phyloP scores from a whole-genome alignment of 192 early-diverging fungal species.

The Coemansia sp. region DNA sequence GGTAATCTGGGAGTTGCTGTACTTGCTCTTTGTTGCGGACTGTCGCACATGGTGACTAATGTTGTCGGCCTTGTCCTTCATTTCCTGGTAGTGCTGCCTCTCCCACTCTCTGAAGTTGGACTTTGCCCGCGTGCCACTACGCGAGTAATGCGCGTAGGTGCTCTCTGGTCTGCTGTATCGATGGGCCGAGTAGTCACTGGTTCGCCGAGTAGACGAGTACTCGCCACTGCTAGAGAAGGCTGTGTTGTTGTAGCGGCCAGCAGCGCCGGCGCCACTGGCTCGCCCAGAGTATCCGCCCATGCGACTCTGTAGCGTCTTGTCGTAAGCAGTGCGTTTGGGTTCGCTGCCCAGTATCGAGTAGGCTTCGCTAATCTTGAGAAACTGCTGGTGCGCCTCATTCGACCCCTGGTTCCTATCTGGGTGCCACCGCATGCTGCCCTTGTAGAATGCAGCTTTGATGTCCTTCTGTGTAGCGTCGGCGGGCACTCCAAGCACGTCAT shows the following conservation, averaged over 20 bases:
- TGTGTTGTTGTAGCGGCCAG: slow-evolving; percentile 17
- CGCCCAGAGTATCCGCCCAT: neutral
- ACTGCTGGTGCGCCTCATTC: slow-evolving; percentile 62
- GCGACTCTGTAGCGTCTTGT: slow-evolving; percentile 52
- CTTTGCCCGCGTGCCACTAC: neutral
- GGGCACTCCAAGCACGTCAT: slow-evolving; percentile 28
- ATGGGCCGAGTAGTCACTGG: neutral
- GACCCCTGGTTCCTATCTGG: slow-evolving; percentile 73
- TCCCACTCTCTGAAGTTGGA: slow-evolving; percentile 53
- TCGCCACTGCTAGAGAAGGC: slow-evolving; percentile 45
- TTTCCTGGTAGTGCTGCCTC: slow-evolving; percentile 37
- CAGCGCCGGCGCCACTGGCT: neutral
- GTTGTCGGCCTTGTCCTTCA: slow-evolving; percentile 19
- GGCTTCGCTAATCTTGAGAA: slow-evolving; percentile 81
- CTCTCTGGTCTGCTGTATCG: slow-evolving; percentile 22
- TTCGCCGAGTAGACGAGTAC: slow-evolving; percentile 28
- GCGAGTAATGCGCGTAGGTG: slow-evolving; percentile 14
- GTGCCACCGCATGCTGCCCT: slow-evolving; percentile 66
- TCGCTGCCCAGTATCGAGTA: slow-evolving; percentile 76
- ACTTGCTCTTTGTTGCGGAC: slow-evolving; percentile 7
- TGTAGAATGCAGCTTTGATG: slow-evolving; percentile 46
- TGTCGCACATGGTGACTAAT: slow-evolving; percentile 20
- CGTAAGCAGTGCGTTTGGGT: slow-evolving; percentile 69
- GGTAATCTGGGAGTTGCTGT: slow-evolving; percentile 24
- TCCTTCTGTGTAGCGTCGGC: slow-evolving; percentile 21